Conservation (phyloP, 2,329 filamentous ascomycete species). For the Paraphaeosphaeria minitans region DNA sequence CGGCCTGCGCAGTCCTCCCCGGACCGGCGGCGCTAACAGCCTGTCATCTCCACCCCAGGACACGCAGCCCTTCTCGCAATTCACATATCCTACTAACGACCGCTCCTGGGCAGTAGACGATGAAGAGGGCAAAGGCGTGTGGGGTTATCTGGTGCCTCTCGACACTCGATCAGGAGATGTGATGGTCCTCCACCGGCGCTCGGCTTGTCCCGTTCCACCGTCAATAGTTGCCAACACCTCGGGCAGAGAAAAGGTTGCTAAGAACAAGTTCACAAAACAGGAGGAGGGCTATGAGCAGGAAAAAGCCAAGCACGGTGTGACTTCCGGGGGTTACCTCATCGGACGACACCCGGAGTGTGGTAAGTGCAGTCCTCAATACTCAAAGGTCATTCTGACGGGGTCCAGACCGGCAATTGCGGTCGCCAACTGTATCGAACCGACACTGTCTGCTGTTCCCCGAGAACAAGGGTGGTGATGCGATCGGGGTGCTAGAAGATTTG, state of each 20-base stretch:
- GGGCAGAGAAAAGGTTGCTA: slow-evolving; percentile 53
- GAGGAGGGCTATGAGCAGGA: slow-evolving; percentile 66
- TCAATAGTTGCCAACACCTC: slow-evolving; percentile 45
- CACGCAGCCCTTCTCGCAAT: slow-evolving; percentile 82
- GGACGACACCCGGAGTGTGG: slow-evolving; percentile 93
- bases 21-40: slow-evolving; percentile 33
- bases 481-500: slow-evolving; percentile 86
- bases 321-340: slow-evolving; percentile 85
- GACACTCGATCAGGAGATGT: slow-evolving; percentile 71
- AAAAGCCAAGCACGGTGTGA: slow-evolving; percentile 55
- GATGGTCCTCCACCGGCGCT: slow-evolving; percentile 76
- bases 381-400: slow-evolving; percentile 15
- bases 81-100: slow-evolving; percentile 71
- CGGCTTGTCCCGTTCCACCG: slow-evolving; percentile 66
- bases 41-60: slow-evolving; percentile 72
- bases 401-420: slow-evolving; percentile 73
- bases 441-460: slow-evolving; percentile 73
- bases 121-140: slow-evolving; percentile 83
- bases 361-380: slow-evolving; percentile 53
- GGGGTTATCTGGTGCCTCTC: slow-evolving; percentile 91
- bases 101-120: slow-evolving; percentile 84
- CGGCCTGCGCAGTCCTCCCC: slow-evolving; percentile 24
- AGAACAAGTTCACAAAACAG: slow-evolving; percentile 61
- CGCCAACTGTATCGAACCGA: slow-evolving; percentile 84
- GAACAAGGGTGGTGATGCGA: slow-evolving; percentile 60